Evolutionary conservation across 2,329 filamentous ascomycete genomes (phyloP), one percentile per base, ranked within the genome.

Genomic region (Chalaropsis ovoidea): DNA sequence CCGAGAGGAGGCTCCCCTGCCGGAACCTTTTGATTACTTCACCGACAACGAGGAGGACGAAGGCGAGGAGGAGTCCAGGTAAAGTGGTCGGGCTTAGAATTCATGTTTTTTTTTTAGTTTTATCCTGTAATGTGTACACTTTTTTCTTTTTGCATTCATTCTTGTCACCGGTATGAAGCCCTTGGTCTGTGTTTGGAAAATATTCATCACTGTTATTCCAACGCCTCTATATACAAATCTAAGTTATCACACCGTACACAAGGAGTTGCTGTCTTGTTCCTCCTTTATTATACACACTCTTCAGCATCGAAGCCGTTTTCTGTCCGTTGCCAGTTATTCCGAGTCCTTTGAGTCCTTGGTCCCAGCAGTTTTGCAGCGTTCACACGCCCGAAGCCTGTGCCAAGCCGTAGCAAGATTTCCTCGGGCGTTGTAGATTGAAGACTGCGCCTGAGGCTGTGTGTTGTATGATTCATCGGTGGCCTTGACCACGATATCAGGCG

Each of bases 1-100:
- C 42, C 86, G 83, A 13, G 86, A 88, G 70, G 89, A 93, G 73
- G 89, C 89, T 1, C 77, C 81, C 45, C 74, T 84, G 6, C 90
- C 89, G 4, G 77, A 78, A 11, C 86, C 89, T 63, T 94, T 94
- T 75, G 88, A 93, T 68, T 92, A 94, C 74, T 85, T 87, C 70
- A 86, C 86, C 4, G 88, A 90, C 64, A 81, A 79, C 1, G 84
- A 84, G 56, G 79, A 79, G 41, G 76, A 79, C 17, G 78, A 61
- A 17, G 56, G 22, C 42, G 54, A 56, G 22, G 56, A 17, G 42
- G 19, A 58, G 54, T 58, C 54, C 54, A 58, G 39, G 54, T 58
- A 58, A 58, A 39, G n/a, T 17, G 43, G 4, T 47, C 10, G 27
- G 2, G 8, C 15, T 31, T 39, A 58, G 15, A 31, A 58, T 58